Percentiles rank a stretch among this genome's conserved stretches.
Evolutionary conservation across 495 filamentous ascomycete genomes (phyloP).

Genomic region (Penicillium lagena): DNA sequence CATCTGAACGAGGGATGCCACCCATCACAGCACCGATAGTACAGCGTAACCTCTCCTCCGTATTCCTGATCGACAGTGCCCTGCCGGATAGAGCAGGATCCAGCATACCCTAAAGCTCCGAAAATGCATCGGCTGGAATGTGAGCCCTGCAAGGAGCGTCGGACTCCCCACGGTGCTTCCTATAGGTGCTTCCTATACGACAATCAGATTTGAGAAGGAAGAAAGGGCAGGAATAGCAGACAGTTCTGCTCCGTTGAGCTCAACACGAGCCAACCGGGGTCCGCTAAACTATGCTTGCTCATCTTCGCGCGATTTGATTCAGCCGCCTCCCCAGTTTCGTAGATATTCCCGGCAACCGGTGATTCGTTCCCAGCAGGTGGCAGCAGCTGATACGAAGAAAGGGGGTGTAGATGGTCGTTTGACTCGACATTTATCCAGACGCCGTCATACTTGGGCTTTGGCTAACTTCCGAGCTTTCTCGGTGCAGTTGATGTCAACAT

Average conservation of each 20-base stretch:
- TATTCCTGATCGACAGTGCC: constrained; percentile 7
- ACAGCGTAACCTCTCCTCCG: not conserved
- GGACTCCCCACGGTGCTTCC: not conserved
- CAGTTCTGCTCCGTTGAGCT: not conserved
- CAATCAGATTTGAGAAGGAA: not conserved
- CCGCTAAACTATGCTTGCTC: no score
- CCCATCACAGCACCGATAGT: not conserved
- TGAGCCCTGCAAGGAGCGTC: constrained; percentile 11
- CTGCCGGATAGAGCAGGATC: constrained; percentile 9
- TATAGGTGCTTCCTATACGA: constrained; percentile 7
- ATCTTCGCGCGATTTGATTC: no score
- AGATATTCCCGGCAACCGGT: no score
- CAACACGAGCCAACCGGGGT: constrained; percentile 1
- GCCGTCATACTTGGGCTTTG: no score
- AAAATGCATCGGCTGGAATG: constrained; percentile 19
- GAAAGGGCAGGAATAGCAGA: not conserved
- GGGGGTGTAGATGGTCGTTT: no score
- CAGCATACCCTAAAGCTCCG: constrained; percentile 24
- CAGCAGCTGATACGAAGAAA: no score
- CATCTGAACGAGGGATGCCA: constrained; percentile 2
- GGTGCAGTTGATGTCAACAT: no score
- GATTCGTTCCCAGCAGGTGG: no score
- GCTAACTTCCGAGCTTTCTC: no score
- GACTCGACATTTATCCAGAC: no score
- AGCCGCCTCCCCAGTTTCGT: no score